Conservation (phyloP, 2,329 filamentous ascomycete genomes). For the Akanthomyces uredinophilus region DNA sequence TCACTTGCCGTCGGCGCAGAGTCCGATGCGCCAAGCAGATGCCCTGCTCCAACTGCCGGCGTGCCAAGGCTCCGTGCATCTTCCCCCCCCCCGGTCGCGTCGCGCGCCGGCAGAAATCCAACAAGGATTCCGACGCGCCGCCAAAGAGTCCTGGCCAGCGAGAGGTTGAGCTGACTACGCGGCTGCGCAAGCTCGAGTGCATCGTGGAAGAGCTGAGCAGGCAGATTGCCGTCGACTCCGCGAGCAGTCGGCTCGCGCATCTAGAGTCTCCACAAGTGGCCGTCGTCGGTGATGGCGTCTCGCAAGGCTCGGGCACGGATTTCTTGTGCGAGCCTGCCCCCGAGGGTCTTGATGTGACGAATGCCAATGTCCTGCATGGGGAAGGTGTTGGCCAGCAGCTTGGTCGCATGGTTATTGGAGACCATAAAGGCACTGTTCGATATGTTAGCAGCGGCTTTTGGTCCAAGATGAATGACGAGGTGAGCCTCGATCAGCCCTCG, state of each 20-base stretch:
- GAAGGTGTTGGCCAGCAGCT: conserved; percentile 43
- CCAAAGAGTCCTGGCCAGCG: conserved; percentile 54
- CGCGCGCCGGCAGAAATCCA: conserved; percentile 57
- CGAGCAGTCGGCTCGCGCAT: conserved; percentile 22
- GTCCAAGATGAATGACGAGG: conserved; percentile 64
- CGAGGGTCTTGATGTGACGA: conserved; percentile 11
- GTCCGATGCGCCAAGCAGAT: conserved; percentile 76
- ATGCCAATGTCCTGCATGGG: conserved; percentile 23
- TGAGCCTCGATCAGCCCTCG: too few species aligned
- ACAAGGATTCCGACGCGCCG: conserved; percentile 58
- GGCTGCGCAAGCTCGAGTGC: conserved; percentile 66
- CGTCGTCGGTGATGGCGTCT: background rate
- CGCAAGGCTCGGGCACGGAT: conserved; percentile 8
- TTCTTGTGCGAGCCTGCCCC: conserved; percentile 4
- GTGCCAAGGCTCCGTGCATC: conserved; percentile 65
- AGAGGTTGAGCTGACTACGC: conserved; percentile 65
- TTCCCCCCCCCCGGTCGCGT: conserved; percentile 71
- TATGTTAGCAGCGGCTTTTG: conserved; percentile 76
- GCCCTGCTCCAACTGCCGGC: conserved; percentile 69
- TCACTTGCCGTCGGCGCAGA: conserved; percentile 52
- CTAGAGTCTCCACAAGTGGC: conserved; percentile 17
- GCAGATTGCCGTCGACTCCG: conserved; percentile 53
- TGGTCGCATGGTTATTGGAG: conserved; percentile 65
- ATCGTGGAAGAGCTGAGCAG: conserved; percentile 67
- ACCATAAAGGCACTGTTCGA: conserved; percentile 60